These are phyloP conservation scores for Fusarium heterosporum DNA, from an alignment of 2,329 filamentous ascomycete genomes.

Conservation along the genomic window DNA sequence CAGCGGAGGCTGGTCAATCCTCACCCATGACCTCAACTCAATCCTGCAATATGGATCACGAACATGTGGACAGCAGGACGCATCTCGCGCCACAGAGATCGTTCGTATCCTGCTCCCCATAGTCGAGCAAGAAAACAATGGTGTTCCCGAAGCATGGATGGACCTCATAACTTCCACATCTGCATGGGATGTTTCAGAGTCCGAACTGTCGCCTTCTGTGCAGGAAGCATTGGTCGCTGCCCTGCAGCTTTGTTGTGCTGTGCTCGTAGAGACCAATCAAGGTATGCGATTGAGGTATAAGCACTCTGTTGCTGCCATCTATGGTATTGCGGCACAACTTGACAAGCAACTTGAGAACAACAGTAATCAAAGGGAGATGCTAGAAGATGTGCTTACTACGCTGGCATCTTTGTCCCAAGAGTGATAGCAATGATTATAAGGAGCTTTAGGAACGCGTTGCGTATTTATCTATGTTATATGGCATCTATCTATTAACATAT, in stretches of 20 bases:
- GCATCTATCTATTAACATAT: too few species aligned
- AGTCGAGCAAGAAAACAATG: slow-evolving; percentile 59
- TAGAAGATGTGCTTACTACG: slow-evolving; percentile 60
- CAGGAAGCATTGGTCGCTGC: slow-evolving; percentile 66
- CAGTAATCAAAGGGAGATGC: slow-evolving; percentile 54
- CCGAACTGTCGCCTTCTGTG: slow-evolving; percentile 41
- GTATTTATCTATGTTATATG: neutral
- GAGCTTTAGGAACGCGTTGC: neutral
- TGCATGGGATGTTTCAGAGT: slow-evolving; percentile 58
- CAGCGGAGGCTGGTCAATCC: slow-evolving; percentile 65
- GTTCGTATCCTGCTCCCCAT: slow-evolving; percentile 66
- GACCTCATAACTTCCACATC: slow-evolving; percentile 63
- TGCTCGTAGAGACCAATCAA: slow-evolving; percentile 60
- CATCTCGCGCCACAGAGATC: slow-evolving; percentile 65
- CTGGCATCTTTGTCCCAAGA: slow-evolving; percentile 42
- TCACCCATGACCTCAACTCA: slow-evolving; percentile 62
- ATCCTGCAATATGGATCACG: slow-evolving; percentile 55
- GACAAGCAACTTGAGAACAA: slow-evolving; percentile 47
- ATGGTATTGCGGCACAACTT: slow-evolving; percentile 61
- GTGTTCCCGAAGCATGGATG: slow-evolving; percentile 68
- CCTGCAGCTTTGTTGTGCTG: slow-evolving; percentile 65
- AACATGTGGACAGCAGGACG: slow-evolving; percentile 44
- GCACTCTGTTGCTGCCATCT: slow-evolving; percentile 63
- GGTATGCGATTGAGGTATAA: slow-evolving; percentile 63
- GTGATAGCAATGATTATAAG: neutral